Base-by-base conservation (phyloP, 108 stramenopile species). In the Aurantiochytrium sp. region DNA sequence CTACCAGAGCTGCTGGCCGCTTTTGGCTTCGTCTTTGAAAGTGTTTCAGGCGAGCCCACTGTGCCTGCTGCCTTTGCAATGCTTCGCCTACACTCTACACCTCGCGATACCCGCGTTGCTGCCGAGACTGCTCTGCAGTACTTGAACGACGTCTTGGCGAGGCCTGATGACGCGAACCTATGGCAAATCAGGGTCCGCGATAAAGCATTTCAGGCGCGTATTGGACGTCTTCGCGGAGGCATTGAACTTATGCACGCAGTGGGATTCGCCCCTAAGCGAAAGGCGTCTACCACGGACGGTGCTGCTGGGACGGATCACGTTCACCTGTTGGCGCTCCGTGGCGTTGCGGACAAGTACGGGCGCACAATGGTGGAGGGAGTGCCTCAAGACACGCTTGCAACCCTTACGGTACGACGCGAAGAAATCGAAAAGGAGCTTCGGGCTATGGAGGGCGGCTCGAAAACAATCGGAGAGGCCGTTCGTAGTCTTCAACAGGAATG, bases 161-260 rank as follows among this genome's bases (percentile, higher is more conserved):
- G 76, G 6, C 76, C 76, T 6, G 76, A 83, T 35, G 76, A 83
- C 23, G 45, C 76, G 18, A 53, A 47, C 76, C 3, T 83, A 4
- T 83, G 76, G 76, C 76, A 83, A 53, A 4, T 83, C 28, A 21
- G 76, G 51, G 76, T 83, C 19, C 45, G 28, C n/a, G 76, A 83
- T 4, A 6, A 83, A 4, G 8, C 10, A 12, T 83, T 83, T 53
- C 51, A 83, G 45, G 51, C 49, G 6, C 19, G 28, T 6, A 53
- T 83, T 83, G 76, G 76, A 12, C 76, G 76, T 6, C 76, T 53
- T 53, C 45, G 76, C 1, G 76, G 76, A 12, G 76, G 76, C 18
- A 83, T 83, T 35, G 76, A 83, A 45, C 76, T 83, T 23, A 83
- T 83, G 76, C 49, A 83, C 51, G 76, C 76, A 12, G 51, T 83